Percentiles rank a stretch among this genome's conserved stretches.
Evolutionary conservation across 2,329 filamentous ascomycete species (phyloP).

Genomic region (Colletotrichum sp.): DNA sequence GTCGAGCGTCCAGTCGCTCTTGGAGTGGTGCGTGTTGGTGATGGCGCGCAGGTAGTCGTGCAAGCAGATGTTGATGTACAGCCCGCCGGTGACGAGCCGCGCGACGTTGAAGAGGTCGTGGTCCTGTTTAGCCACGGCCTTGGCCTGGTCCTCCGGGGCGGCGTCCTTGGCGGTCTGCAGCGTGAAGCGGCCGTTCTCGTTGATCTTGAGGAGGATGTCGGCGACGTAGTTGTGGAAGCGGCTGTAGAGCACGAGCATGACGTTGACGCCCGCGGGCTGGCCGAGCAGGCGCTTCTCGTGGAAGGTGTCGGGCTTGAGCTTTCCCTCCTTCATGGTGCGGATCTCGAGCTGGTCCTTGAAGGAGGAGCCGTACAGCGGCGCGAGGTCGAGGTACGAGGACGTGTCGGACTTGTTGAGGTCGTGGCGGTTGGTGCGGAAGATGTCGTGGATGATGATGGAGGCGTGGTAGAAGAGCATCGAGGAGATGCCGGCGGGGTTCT

Average conservation of each 20-base stretch:
- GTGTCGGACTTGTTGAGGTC: constrained; percentile 70
- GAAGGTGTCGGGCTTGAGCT: constrained; percentile 74
- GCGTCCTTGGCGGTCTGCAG: constrained; percentile 51
- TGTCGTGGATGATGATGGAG: constrained; percentile 61
- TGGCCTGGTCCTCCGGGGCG: constrained; percentile 48
- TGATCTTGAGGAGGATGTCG: constrained; percentile 79
- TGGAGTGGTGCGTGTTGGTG: constrained; percentile 62
- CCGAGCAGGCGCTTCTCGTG: constrained; percentile 73
- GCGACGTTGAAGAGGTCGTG: constrained; percentile 82
- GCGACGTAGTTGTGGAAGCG: constrained; percentile 89
- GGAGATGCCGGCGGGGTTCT: constrained; percentile 75
- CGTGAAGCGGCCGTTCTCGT: constrained; percentile 81
- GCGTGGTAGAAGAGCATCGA: constrained; percentile 79
- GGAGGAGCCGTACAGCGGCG: constrained; percentile 74
- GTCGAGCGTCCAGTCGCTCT: constrained; percentile 67
- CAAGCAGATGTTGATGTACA: constrained; percentile 79
- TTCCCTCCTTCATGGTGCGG: constrained; percentile 69
- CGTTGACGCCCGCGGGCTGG: constrained; percentile 71
- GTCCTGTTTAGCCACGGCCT: constrained; percentile 71
- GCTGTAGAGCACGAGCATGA: constrained; percentile 77
- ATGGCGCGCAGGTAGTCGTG: constrained; percentile 68
- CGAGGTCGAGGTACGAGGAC: constrained; percentile 77
- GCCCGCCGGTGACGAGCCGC: constrained; percentile 72
- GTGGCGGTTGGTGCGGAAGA: constrained; percentile 52
- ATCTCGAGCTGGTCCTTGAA: constrained; percentile 67